These are phyloP conservation scores for Globisporangium nunn DNA, from an alignment of 352 stramenopile genomes.

Conservation along the genomic window DNA sequence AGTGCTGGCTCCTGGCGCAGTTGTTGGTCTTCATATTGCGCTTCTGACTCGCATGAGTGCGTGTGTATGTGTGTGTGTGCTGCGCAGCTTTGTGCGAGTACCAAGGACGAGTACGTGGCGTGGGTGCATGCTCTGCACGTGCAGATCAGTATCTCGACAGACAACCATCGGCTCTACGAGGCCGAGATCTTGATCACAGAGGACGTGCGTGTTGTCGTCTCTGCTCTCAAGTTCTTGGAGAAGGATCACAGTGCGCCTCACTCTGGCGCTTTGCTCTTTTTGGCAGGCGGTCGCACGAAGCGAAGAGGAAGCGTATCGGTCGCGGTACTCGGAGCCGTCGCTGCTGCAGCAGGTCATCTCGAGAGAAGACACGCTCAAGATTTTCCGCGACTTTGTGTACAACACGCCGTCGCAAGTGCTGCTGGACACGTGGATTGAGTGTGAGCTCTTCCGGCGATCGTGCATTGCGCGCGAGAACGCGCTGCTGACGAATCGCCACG, in stretches of 20 bases:
- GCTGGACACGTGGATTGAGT: conserved; percentile 82
- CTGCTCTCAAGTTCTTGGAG: background rate
- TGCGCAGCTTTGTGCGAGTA: conserved; percentile 59
- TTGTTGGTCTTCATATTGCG: too few species aligned
- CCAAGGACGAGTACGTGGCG: conserved; percentile 71
- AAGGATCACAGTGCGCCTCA: background rate
- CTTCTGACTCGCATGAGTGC: background rate
- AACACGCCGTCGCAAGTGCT: conserved; percentile 52
- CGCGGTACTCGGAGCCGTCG: conserved; percentile 40
- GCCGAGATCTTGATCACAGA: conserved; percentile 83
- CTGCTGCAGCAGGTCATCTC: conserved; percentile 62
- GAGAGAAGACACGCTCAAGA: conserved; percentile 69
- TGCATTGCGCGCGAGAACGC: conserved; percentile 56
- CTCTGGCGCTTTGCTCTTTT: background rate
- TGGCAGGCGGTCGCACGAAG: conserved; percentile 47
- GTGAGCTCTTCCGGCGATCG: conserved; percentile 67
- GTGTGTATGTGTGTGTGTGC: background rate
- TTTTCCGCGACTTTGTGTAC: conserved; percentile 76
- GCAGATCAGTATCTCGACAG: conserved; percentile 69
- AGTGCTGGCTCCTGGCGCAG: too few species aligned
- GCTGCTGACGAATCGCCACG: conserved; percentile 22
- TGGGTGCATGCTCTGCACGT: conserved; percentile 80
- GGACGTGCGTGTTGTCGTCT: conserved; percentile 39
- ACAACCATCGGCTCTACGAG: conserved; percentile 76
- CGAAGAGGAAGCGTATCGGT: conserved; percentile 41